Evolutionary conservation across 116 monocot genomes (phyloP), one percentile per base, ranked within the genome.

Genomic region (Dioscorea cayenensis): DNA sequence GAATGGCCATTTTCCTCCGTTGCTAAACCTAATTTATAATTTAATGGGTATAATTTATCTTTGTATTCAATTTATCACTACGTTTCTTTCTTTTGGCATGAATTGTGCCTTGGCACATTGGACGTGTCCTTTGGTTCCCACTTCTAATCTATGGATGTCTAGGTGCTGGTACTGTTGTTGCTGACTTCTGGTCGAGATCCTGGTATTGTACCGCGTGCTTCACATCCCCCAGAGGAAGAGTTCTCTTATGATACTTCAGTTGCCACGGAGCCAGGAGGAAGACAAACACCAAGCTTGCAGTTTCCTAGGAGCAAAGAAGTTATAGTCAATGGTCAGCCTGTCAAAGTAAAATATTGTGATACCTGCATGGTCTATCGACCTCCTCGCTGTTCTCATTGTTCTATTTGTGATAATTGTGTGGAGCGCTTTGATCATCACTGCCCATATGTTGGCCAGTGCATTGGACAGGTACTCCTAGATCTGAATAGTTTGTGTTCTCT

Each of bases 371-470:
- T 95, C 21, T 95, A 85, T 82, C 87, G 91, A 12, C 95, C 92
- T 64, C 95, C 92, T 67, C 95, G 92, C 59, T 95, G 91, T 68
- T 91, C 89, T 66, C 95, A 95, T 77, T 95, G 95, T 67, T 95
- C 92, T 13, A 86, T 92, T 52, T 95, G 95, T 78, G 87, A 95
- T 70, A 95, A 95, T 62, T 95, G 95, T 77, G 89, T 95, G 68
- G 89, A 95, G 63, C 89, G 87, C 32, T 95, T 95, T 77, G 95
- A 95, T 77, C 95, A 92, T 78, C 95, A 95, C 67, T 95, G 95
- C 63, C 95, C 95, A 3, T 95, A 92, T 92, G 91, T 95, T 75
- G 95, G 95, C 23, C 92, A 95, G 70, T 95, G 95, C 81, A 83
- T 92, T 79, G 95, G 95, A 59, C 85, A 79, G 91, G 95, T 95